phyloP scores from a whole-genome alignment of 345 rosid species.

The Mallotus nudiflorus region DNA sequence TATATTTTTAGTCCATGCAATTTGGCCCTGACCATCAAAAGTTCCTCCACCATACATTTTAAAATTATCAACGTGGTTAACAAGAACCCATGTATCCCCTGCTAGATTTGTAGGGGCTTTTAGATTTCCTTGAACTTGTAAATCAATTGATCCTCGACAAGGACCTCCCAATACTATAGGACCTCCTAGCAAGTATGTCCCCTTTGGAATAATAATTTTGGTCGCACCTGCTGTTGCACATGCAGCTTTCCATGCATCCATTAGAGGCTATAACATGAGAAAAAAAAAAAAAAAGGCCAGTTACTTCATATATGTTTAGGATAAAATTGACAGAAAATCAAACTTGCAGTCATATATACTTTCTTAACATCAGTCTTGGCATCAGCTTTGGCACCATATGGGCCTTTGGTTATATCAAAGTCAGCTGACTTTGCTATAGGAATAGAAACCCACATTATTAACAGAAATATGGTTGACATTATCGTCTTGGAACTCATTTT shows the following conservation, averaged over 20 bases:
- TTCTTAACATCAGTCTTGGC: too few relatives aligned
- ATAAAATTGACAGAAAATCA: too few relatives aligned
- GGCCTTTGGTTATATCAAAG: too few relatives aligned
- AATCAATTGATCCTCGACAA: not conserved
- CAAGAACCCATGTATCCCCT: not conserved
- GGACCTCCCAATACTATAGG: not conserved
- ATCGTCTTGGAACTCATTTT: too few relatives aligned
- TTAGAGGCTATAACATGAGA: not conserved
- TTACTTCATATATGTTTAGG: too few relatives aligned
- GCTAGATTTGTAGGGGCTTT: not conserved
- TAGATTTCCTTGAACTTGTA: not conserved
- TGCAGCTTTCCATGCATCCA: not conserved
- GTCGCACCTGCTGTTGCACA: not conserved
- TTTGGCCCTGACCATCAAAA: not conserved
- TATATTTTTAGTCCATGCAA: not conserved
- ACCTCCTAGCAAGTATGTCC: not conserved
- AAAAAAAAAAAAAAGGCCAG: too few relatives aligned
- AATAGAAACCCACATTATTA: too few relatives aligned
- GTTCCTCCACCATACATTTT: not conserved
- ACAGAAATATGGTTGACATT: too few relatives aligned
- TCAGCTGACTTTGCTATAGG: too few relatives aligned
- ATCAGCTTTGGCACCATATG: too few relatives aligned
- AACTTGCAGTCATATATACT: too few relatives aligned
- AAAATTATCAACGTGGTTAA: not conserved
- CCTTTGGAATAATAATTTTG: not conserved